Evolutionary conservation across 768 basidiomycete species (phyloP), one percentile per base, ranked within the genome.

Genomic region (Hydnomerulius pinastri): DNA sequence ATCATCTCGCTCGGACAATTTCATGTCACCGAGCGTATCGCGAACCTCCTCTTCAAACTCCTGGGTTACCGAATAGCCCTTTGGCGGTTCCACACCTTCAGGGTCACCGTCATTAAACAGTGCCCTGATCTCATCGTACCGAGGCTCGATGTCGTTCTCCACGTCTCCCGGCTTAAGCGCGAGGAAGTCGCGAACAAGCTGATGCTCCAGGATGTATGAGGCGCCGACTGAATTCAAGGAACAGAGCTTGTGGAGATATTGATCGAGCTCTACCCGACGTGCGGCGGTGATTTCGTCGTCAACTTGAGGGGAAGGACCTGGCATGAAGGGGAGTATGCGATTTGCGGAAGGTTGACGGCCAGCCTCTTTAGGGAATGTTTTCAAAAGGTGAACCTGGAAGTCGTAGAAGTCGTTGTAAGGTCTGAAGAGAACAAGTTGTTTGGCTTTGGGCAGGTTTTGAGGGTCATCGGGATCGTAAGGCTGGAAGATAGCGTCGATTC

Each of bases 391-490:
- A 48, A 97, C 88, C 64, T 99, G 97, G 70, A 98, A 98, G 61
- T 95, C 91, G 72, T 96, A 98, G 69, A 99, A 99, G 69, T 99
- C 96, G 61, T 95, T 90, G 77, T 99, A 99, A 21, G 91, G 85
- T 43, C 97, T 83, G 74, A 96, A 99, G 37, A 98, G 78, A 57
- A 93, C 84, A 49, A 98, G 83, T 28, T 87, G 83, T 58, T 82
- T 86, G 11, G 89, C 82, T 10, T 78, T 77, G 4, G 89, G 87
- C 24, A 86, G 77, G 13, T 68, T 61, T 24, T 68, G 71, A 46
- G 80, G 78, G 39, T 81, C 85, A 15, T 80, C 72, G 8, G 76
- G 75, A 53, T 78, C 79, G 60, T 89, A 92, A 0, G 95, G 92
- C 57, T 95, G 88, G 72, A 85, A 98, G 51, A 86, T 69, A 48